phyloP scores from a whole-genome alignment of 768 basidiomycete genomes.

The Pisolithus tinctorius region DNA sequence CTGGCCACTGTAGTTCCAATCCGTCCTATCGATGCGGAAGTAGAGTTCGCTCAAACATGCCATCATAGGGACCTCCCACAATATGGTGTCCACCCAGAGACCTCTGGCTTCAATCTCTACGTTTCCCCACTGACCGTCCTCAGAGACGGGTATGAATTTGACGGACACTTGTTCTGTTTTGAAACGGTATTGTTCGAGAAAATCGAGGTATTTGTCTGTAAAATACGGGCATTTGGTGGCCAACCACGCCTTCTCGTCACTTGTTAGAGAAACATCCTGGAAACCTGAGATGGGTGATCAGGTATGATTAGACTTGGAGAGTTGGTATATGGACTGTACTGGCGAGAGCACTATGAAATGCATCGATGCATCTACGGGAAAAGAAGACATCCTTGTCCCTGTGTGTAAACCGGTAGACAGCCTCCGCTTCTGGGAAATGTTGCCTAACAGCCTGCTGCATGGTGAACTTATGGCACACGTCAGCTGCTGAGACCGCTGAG shows the following conservation, averaged over 20 bases:
- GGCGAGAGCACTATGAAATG: slow-evolving; percentile 48
- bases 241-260: slow-evolving; percentile 64
- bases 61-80: slow-evolving; percentile 98
- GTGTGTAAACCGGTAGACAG: slow-evolving; percentile 77
- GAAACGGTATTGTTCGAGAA: slow-evolving; percentile 62
- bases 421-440: slow-evolving; percentile 66
- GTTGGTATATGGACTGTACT: slow-evolving; percentile 33
- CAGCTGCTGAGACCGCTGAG: neutral
- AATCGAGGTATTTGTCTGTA: slow-evolving; percentile 64
- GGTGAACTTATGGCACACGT: slow-evolving; percentile 50
- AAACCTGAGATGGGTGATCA: slow-evolving; percentile 47
- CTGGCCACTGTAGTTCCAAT: slow-evolving; percentile 86
- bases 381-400: slow-evolving; percentile 62
- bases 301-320: slow-evolving; percentile 38
- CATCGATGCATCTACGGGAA: slow-evolving; percentile 31
- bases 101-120: slow-evolving; percentile 71
- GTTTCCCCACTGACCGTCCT: slow-evolving; percentile 45
- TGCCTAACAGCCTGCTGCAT: slow-evolving; percentile 91
- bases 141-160: slow-evolving; percentile 52
- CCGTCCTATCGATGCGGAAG: slow-evolving; percentile 64
- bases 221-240: slow-evolving; percentile 67
- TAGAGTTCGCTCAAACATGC: slow-evolving; percentile 85
- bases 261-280: slow-evolving; percentile 49
- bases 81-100: slow-evolving; percentile 75
- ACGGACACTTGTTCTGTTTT: slow-evolving; percentile 58